Conservation (phyloP, 352 stramenopile species). For the Pythium folliculosum region DNA sequence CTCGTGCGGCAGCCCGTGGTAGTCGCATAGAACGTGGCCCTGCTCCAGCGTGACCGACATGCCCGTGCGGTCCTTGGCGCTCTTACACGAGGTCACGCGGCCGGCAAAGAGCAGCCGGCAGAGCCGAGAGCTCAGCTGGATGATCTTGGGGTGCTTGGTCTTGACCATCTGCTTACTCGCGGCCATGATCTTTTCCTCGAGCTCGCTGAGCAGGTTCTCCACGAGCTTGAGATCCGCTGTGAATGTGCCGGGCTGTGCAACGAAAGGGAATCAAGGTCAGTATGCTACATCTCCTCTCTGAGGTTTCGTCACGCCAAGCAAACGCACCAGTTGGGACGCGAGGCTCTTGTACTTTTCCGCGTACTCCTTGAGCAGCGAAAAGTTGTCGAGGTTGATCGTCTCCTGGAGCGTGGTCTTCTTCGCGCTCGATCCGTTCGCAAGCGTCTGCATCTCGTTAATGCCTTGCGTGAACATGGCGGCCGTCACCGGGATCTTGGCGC, state of each 20-base stretch:
- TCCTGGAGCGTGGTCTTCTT: slow-evolving; percentile 79
- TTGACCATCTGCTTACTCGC: slow-evolving; percentile 67
- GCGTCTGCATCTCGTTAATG: slow-evolving; percentile 93
- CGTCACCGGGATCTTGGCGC: slow-evolving; percentile 59
- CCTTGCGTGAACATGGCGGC: slow-evolving; percentile 86
- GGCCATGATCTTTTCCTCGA: slow-evolving; percentile 74
- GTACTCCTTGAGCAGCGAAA: slow-evolving; percentile 76
- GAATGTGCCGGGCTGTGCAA: slow-evolving; percentile 10
- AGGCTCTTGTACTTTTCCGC: slow-evolving; percentile 34
- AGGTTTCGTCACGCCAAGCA: no score
- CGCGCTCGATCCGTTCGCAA: slow-evolving; percentile 87
- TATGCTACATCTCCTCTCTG: neutral
- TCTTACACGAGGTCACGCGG: slow-evolving; percentile 96
- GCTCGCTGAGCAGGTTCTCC: slow-evolving; percentile 47
- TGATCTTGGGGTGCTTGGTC: slow-evolving; percentile 79
- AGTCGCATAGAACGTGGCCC: slow-evolving; percentile 72
- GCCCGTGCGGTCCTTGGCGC: slow-evolving; percentile 96
- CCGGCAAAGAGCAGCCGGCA: slow-evolving; percentile 83
- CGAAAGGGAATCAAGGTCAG: neutral
- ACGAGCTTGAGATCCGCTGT: slow-evolving; percentile 47
- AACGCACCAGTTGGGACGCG: slow-evolving; percentile 18
- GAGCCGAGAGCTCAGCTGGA: slow-evolving; percentile 78
- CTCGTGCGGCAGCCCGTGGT: slow-evolving; percentile 63
- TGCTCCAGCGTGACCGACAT: slow-evolving; percentile 98
- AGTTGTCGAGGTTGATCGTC: slow-evolving; percentile 81